Evolutionary conservation across 2,329 filamentous ascomycete genomes (phyloP).

Genomic region (Aureobasidium lini): DNA sequence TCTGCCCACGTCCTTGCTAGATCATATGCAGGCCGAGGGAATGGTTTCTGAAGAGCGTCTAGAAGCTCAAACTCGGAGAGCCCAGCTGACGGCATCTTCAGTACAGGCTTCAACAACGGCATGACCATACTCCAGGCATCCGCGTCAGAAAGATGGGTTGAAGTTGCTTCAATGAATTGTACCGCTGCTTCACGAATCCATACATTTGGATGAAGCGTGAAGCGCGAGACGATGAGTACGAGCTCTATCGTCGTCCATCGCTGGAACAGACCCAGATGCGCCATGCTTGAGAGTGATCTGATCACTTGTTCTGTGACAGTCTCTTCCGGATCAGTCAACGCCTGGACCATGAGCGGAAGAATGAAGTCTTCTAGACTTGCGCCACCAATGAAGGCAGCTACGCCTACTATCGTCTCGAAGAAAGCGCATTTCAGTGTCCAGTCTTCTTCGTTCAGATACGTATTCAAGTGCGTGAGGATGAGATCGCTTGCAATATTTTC

Average conservation of each 20-base stretch:
- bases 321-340: slow-evolving; percentile 85
- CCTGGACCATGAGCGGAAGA: slow-evolving; percentile 89
- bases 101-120: slow-evolving; percentile 71
- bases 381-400: slow-evolving; percentile 82
- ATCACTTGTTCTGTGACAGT: slow-evolving; percentile 88
- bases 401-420: slow-evolving; percentile 89
- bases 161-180: slow-evolving; percentile 71
- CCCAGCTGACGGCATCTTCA: slow-evolving; percentile 64
- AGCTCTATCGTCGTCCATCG: slow-evolving; percentile 80
- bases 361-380: slow-evolving; percentile 92
- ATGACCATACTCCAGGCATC: slow-evolving; percentile 77
- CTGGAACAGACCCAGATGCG: slow-evolving; percentile 79
- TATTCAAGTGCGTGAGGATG: slow-evolving; percentile 92
- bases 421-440: slow-evolving; percentile 97
- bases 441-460: slow-evolving; percentile 90
- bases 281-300: slow-evolving; percentile 80
- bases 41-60: slow-evolving; percentile 73
- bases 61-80: slow-evolving; percentile 69
- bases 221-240: slow-evolving; percentile 72
- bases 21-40: slow-evolving; percentile 75
- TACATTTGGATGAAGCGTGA: slow-evolving; percentile 86
- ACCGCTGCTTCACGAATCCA: slow-evolving; percentile 91
- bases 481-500: slow-evolving; percentile 90
- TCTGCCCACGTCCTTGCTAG: slow-evolving; percentile 78
- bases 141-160: slow-evolving; percentile 66